Conservation (phyloP, 1,284 basidiomycete genomes). For the Sanghuangporus sanghuang region DNA sequence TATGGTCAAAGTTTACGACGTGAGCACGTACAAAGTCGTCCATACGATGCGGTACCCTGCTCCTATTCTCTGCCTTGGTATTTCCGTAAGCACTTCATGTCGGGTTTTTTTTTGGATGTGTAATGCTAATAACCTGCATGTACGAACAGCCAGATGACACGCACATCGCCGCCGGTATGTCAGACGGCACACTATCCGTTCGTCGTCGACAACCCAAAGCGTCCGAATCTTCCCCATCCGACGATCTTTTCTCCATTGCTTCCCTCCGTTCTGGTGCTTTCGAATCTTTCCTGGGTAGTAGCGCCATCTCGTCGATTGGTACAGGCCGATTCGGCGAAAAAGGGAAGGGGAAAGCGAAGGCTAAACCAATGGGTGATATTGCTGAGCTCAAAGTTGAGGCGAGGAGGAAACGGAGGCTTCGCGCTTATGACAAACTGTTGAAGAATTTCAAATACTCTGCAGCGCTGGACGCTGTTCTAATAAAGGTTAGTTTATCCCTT, state of each 20-base stretch:
- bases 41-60: constrained; percentile 99
- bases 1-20: constrained; percentile 98
- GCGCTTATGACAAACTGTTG: constrained; percentile 85
- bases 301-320: constrained; percentile 46
- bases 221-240: constrained; percentile 44
- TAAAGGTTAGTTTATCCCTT: constrained; percentile 51
- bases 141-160: constrained; percentile 82
- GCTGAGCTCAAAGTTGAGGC: constrained; percentile 77
- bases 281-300: constrained; percentile 66
- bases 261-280: constrained; percentile 59
- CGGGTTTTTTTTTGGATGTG: not conserved
- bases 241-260: constrained; percentile 37
- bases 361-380: constrained; percentile 45
- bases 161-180: constrained; percentile 94
- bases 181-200: constrained; percentile 91
- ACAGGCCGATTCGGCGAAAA: constrained; percentile 42
- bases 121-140: not conserved
- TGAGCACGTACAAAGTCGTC: constrained; percentile 89
- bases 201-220: constrained; percentile 78
- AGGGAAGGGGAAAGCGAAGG: constrained; percentile 40
- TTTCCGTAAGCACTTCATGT: constrained; percentile 59
- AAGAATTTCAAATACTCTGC: constrained; percentile 95
- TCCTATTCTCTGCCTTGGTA: constrained; percentile 85
- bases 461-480: constrained; percentile 85
- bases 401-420: constrained; percentile 67